Conservation (phyloP, 352 stramenopile species). For the Globisporangium megalacanthum region DNA sequence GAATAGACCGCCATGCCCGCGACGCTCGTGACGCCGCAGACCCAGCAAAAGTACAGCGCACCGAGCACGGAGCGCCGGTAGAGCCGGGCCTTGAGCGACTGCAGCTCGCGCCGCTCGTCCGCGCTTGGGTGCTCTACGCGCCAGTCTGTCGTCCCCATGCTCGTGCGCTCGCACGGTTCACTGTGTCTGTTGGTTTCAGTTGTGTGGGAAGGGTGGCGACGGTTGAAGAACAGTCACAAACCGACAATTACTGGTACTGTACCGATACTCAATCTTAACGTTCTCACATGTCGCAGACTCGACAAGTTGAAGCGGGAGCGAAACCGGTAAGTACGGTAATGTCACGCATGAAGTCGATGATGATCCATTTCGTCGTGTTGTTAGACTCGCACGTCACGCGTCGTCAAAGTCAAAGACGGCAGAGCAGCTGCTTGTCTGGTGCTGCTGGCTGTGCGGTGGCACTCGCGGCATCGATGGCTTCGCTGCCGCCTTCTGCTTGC, state of each 20-base stretch:
- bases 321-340: too few species aligned
- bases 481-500: neutral
- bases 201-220: too few species aligned
- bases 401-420: constrained; percentile 4
- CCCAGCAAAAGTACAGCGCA: constrained; percentile 28
- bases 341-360: too few species aligned
- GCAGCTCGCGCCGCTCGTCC: constrained; percentile 19
- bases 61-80: constrained; percentile 27
- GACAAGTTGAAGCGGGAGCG: too few species aligned
- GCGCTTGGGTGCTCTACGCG: constrained; percentile 1
- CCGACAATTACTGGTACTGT: too few species aligned
- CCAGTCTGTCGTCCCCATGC: neutral
- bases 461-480: neutral
- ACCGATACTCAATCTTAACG: too few species aligned
- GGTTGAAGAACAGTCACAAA: too few species aligned
- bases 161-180: neutral
- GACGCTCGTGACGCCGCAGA: constrained; percentile 20
- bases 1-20: constrained; percentile 23
- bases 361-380: too few species aligned
- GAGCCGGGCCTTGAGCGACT: constrained; percentile 21
- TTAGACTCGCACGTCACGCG: too few species aligned
- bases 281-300: too few species aligned
- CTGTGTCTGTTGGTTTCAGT: too few species aligned
- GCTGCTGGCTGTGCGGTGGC: neutral
- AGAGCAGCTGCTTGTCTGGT: neutral